Evolutionary conservation across 805 yeast genomes (phyloP), one percentile per base, ranked within the genome.

Genomic region (Middelhovenomyces tepae): DNA sequence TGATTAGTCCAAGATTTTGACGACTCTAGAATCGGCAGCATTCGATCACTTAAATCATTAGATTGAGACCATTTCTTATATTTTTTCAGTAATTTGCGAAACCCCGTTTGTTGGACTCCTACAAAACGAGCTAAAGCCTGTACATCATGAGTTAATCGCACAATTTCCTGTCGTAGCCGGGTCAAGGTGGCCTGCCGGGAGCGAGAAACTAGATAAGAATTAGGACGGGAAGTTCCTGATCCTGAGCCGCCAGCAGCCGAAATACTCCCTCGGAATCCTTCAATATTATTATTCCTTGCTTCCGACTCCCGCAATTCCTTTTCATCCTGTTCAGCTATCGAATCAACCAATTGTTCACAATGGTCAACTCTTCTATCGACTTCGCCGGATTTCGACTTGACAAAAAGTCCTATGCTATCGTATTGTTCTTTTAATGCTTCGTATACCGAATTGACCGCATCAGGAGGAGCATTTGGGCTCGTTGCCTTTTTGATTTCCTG

Each of bases 31-130:
- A 69, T 35, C 4, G 47, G 52, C 19, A 47, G 41, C 38, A 47
- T 52, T 24, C 43, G 48, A 36, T 37, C 43, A 17, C 35, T 42
- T 31, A 57, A 44, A 8, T 57, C 54, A 16, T 50, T 47, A 18
- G 59, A 56, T 2, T 48, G 31, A 3, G 70, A 62, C 53, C 69
- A 67, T 38, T 69, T 66, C 23, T 64, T 57, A 48, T 63, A 78
- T 51, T 84, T 83, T 58, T 84, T 83, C 47, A 83, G 62, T 31
- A 83, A 66, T 57, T 83, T 83, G 40, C 77, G 65, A 31, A 80
- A 63, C 4, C 64, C 93, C 2, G 84, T 75, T 47, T 77, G 75
- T 50, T 83, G 94, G 5, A 82, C 67, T 15, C 77, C 59, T 10
- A 81, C 71, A 49, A 78, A 83, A 40, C 84, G 65, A n/a, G 82